Evolutionary conservation across 495 filamentous ascomycete genomes (phyloP), one percentile per base, ranked within the genome.

Genomic region (Aspergillus nidulans): DNA sequence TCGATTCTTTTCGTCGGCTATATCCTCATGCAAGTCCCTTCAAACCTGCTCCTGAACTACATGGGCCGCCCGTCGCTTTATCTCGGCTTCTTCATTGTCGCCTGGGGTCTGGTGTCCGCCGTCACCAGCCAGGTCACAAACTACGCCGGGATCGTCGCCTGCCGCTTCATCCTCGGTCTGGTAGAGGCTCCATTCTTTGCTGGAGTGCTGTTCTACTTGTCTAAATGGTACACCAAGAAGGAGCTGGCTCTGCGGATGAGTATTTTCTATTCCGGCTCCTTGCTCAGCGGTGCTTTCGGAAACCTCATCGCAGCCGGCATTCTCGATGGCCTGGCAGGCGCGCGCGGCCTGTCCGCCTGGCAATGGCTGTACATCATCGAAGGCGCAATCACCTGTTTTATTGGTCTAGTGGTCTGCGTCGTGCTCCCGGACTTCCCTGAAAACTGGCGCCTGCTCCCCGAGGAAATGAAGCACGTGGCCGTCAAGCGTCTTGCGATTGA

Each of bases 191-290:
- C 69, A 39, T 84, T 68, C 68, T 81, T 81, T 49, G 69, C 75
- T 20, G 71, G 69, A 7, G 69, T 74, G 5, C 67, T 83, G 7
- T 83, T 81, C 59, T 83, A 80, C 52, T 72, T 84, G 1, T 82
- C 79, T 6, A 78, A 78, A 49, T 85, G 80, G 81, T 85, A 85
- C 56, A 84, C 82, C 1, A 75, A 73, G 53, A 73, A 75, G 49
- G 82, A 85, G 63, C 59, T 85, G 32, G 77, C 74, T 12, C 67
- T 82, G 25, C 77, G 82, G 23, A 85, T 81, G 66, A 79, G 78
- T 56, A 76, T 85, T 45, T 88, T 88, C 67, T 86, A 86, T 68
- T 85, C 81, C 45, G 83, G 81, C 16, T 84, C 85, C 5, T 72
- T 85, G 15, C 64, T 86, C 10, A 77, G 72, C 56, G 84, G 84